Evolutionary conservation across 345 rosid genomes (phyloP), one percentile per base, ranked within the genome.

Genomic region (Gossypioides kirkii): DNA sequence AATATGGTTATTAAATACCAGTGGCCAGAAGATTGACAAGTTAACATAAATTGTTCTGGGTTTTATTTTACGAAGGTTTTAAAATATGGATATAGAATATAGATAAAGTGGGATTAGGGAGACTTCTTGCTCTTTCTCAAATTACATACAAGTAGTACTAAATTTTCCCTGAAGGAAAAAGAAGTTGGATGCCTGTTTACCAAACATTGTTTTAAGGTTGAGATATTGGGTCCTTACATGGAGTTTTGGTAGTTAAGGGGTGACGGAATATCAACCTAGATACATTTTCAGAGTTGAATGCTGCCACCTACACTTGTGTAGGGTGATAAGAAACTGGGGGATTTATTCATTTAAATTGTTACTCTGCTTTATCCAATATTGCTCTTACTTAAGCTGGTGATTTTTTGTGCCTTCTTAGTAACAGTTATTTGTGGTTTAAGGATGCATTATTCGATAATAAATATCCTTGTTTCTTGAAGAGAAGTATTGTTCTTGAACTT

Each of bases 31-130:
- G 69, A 64, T 42, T 64, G 50, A 10, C 47, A n/a, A 38, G 47
- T n/a, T 62, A 38, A 62, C 22, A 22, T 42, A 5, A 42, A 26
- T 13, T 14, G 10, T 64, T 64, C n/a, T 64, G 52, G 4, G 47
- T 64, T 64, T 38, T 61, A 42, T 64, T 64, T 42, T 42, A 64
- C 23, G 47, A 64, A 64, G 8, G 69, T 43, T 42, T 41, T 64
- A 47, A 9, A 36, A 28, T 17, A 26, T 63, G 11, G 68, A 63
- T 63, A 41, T 41, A 63, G 49, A 18, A 10, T 8, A 41, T 25
- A 12, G 38, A n/a, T 36, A 38, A 38, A 9, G 67, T 8, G 25
- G 47, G 67, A 38, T 36, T 2, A 8, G 22, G 23, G 66, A 62
- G 11, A 20, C 8, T 38, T 62, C 47, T 10, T n/a, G 22, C 47